Evolutionary conservation across 2,329 filamentous ascomycete species (phyloP), one percentile per base, ranked within the genome.

Genomic region (Sclerotinia minor): DNA sequence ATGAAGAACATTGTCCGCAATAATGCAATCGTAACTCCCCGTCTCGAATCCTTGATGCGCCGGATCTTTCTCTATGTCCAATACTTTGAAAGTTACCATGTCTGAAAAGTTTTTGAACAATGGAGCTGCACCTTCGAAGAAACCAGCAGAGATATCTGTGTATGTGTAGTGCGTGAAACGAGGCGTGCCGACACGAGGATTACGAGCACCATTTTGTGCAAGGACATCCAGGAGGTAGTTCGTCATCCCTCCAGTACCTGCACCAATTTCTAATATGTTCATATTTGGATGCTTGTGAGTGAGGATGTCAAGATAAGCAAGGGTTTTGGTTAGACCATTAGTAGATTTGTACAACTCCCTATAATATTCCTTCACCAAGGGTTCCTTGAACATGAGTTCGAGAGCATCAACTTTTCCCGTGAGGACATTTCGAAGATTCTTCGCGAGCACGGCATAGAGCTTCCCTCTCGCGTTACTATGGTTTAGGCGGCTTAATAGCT

Each of bases 1-100:
- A 32, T 65, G 63, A 26, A 65, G 52, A 57, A 65, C 63, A 2
- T 55, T 32, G 4, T 32, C 35, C 11, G 63, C 60, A 52, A 64
- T 52, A 15, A 64, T 32, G 21, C 49, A 24, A 38, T 64, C 47
- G 19, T 64, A 64, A 7, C 19, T 26, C 19, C n/a, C 9, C 5
- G 11, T 5, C 32, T 52, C 60, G 3, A 64, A 38, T 17, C 60
- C 60, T 52, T 52, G 45, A 11, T 9, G 15, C 3, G 11, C 29
- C 8, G 60, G 47, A 32, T 63, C 59, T 29, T 50, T 21, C 32
- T 63, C 59, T 11, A 63, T 49, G 26, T 63, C 59, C 3, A 63
- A 26, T n/a, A 50, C 41, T 21, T 52, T 49, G 45, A 49, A 63
- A 2, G 15, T 49, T 7, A 41, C 50, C 50, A 52, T 52, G 24